Percentiles rank a stretch among this genome's conserved stretches.
Conservation (phyloP, 2,329 filamentous ascomycete genomes). For the Aspergillus vadensis region DNA sequence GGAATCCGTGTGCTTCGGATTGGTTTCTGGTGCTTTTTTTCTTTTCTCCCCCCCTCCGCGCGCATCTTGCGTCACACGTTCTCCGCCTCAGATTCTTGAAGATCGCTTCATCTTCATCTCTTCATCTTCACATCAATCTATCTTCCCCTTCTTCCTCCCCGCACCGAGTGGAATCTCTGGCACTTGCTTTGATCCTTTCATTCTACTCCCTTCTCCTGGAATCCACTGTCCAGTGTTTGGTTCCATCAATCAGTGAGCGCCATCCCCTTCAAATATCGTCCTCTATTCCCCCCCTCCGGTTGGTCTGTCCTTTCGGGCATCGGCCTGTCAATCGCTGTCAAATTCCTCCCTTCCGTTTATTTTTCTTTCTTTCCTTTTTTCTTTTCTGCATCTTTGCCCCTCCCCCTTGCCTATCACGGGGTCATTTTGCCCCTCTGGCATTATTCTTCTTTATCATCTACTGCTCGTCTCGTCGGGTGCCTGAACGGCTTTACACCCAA, state of each 20-base stretch:
- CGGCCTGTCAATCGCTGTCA: conserved; percentile 6
- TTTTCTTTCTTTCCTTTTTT: neutral
- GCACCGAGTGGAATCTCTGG: neutral
- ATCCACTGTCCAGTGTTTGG: conserved; percentile 6
- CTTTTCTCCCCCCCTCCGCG: neutral
- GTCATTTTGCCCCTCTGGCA: conserved; percentile 10
- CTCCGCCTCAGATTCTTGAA: neutral
- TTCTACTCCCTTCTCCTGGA: neutral
- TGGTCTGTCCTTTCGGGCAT: conserved; percentile 8
- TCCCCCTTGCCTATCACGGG: conserved; percentile 5
- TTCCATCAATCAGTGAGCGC: neutral
- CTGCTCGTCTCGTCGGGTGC: conserved; percentile 17
- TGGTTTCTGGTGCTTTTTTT: neutral
- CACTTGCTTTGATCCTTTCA: neutral
- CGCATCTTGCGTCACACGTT: conserved; percentile 6
- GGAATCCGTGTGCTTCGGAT: conserved; percentile 5
- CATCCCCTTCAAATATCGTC: conserved; percentile 3
- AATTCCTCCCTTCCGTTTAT: too few species aligned
- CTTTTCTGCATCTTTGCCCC: neutral
- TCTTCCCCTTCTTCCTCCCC: neutral
- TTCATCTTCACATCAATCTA: neutral
- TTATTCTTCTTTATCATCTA: conserved; percentile 8
- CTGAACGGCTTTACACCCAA: conserved; percentile 13
- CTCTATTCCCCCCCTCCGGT: neutral
- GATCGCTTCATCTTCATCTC: conserved; percentile 1